These are phyloP conservation scores for Tuber borchii DNA, from an alignment of 495 filamentous ascomycete genomes.

Conservation along the genomic window DNA sequence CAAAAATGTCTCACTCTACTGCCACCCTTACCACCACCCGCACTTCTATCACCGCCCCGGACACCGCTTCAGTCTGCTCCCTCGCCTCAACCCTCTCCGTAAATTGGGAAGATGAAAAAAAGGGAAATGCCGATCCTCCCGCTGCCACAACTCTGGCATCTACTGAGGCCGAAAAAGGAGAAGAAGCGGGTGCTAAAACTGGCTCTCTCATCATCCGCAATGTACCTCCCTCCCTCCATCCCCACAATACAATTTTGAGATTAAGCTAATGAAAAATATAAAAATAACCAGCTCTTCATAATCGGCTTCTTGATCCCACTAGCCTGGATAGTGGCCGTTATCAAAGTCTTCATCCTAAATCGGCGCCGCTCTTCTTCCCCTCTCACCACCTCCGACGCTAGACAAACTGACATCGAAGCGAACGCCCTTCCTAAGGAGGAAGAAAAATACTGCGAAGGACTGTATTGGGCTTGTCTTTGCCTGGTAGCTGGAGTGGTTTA, in stretches of 20 bases:
- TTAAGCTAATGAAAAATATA: background rate
- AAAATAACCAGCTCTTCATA: slow-evolving; percentile 19
- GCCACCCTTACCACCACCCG: background rate
- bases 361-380: background rate
- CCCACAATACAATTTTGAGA: background rate
- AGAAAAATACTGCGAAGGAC: slow-evolving; percentile 1
- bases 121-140: background rate
- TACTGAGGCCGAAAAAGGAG: background rate
- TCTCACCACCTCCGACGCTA: background rate
- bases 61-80: background rate
- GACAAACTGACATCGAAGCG: background rate
- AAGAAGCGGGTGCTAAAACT: background rate
- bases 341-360: background rate
- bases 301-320: slow-evolving; percentile 18
- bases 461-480: slow-evolving; percentile 18
- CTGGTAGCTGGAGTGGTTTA: background rate
- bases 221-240: background rate
- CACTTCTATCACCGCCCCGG: background rate
- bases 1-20: background rate
- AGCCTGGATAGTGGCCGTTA: slow-evolving; percentile 9
- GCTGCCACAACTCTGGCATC: background rate
- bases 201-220: slow-evolving; percentile 11
- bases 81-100: background rate
- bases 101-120: background rate
- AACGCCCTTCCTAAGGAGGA: background rate